These are phyloP conservation scores for Besnoitia besnoiti DNA, from an alignment of 169 alveolate species.

Conservation along the genomic window DNA sequence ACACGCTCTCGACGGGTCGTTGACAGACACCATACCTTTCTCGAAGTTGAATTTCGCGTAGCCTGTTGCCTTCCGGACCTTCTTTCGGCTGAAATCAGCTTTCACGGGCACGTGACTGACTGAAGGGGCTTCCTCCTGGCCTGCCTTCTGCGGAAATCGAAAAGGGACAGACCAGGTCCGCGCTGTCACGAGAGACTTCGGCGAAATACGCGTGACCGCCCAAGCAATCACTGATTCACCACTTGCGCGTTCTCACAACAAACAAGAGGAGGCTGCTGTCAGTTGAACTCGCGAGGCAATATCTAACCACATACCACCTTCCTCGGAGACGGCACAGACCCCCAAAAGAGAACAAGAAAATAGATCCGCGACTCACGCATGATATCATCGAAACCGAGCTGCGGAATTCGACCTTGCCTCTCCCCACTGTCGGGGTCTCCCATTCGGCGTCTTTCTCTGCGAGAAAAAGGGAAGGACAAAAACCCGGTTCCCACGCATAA, in stretches of 20 bases:
- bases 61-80: constrained; percentile 67
- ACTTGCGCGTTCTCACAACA: too few species aligned
- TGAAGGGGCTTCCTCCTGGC: not conserved
- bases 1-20: too few species aligned
- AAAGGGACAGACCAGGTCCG: not conserved
- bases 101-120: constrained; percentile 64
- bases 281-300: too few species aligned
- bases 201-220: too few species aligned
- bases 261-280: too few species aligned
- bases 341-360: too few species aligned
- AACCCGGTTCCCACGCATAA: too few species aligned
- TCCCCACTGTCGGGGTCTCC: constrained; percentile 58
- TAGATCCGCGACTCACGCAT: not conserved
- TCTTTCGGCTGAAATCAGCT: constrained; percentile 61
- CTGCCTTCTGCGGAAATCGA: constrained; percentile 37
- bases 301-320: too few species aligned
- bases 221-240: too few species aligned
- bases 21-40: not conserved
- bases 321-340: too few species aligned
- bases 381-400: constrained; percentile 11
- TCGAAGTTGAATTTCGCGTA: constrained; percentile 61
- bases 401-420: constrained; percentile 67
- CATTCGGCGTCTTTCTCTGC: constrained; percentile 68
- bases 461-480: too few species aligned
- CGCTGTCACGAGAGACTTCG: too few species aligned